A percentile compares a stretch with the other conserved stretches of the same genome.
Evolutionary conservation across 2,329 filamentous ascomycete species (phyloP).

Genomic region (Xylariaceae sp.): DNA sequence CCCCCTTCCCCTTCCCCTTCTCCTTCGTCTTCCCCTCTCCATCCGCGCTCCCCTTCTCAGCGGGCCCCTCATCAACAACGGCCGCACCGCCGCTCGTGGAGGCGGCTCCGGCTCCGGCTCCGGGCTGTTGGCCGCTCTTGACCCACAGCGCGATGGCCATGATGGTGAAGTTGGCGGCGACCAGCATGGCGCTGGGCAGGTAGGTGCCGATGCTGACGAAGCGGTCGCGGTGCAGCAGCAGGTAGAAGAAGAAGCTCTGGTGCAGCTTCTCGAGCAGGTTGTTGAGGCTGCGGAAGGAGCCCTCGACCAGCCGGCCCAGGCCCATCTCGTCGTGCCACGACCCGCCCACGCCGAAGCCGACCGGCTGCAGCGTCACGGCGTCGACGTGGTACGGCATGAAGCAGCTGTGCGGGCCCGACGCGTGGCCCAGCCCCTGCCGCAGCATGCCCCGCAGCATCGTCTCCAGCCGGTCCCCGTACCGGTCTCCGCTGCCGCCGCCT

Average conservation of each 20-base stretch:
- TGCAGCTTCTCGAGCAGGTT: slow-evolving; percentile 95
- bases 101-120: slow-evolving; percentile 19
- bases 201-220: slow-evolving; percentile 99
- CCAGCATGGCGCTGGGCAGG: slow-evolving; percentile 91
- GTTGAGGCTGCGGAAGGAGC: slow-evolving; percentile 86
- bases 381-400: slow-evolving; percentile 99
- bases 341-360: slow-evolving; percentile 77
- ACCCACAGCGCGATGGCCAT: slow-evolving; percentile 94
- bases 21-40: not conserved
- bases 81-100: too few relatives aligned
- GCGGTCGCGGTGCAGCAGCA: slow-evolving; percentile 81
- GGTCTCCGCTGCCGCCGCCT: slow-evolving; percentile 67
- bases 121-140: slow-evolving; percentile 65
- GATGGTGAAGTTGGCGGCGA: slow-evolving; percentile 91
- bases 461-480: slow-evolving; percentile 71
- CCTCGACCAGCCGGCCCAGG: slow-evolving; percentile 81
- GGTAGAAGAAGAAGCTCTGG: slow-evolving; percentile 98
- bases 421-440: slow-evolving; percentile 80
- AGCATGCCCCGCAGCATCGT: slow-evolving; percentile 92
- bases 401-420: slow-evolving; percentile 83
- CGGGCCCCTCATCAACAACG: slow-evolving; percentile 11
- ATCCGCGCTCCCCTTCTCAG: slow-evolving; percentile 6
- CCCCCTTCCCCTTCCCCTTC: slow-evolving; percentile 11
- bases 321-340: slow-evolving; percentile 99
- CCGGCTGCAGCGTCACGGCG: slow-evolving; percentile 85